A percentile compares a stretch with the other conserved stretches of the same genome.
Conservation (phyloP, 1,139 yeast species). For the Meyerozyma guilliermondii region DNA sequence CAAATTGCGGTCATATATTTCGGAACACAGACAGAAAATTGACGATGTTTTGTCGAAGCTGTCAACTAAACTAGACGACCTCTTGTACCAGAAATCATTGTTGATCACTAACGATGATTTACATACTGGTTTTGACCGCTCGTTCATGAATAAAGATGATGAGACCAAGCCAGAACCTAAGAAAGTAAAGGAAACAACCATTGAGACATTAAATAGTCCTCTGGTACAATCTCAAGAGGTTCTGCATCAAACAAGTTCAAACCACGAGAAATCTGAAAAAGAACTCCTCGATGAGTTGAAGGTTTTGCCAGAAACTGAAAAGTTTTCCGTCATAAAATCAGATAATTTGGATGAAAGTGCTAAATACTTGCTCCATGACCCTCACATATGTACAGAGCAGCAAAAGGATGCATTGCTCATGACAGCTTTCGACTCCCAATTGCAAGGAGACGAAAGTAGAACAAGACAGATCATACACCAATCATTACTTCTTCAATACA, state of each 20-base stretch:
- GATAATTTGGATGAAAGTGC: slow-evolving; percentile 47
- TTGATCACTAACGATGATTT: slow-evolving; percentile 89
- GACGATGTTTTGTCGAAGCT: slow-evolving; percentile 59
- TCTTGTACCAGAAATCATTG: slow-evolving; percentile 64
- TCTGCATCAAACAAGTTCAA: not conserved
- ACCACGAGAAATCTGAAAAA: slow-evolving; percentile 13
- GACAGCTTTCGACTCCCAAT: slow-evolving; percentile 85
- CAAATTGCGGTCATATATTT: slow-evolving; percentile 37
- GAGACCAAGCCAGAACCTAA: slow-evolving; percentile 10
- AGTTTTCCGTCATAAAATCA: slow-evolving; percentile 55
- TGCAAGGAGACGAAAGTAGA: slow-evolving; percentile 48
- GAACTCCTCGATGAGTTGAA: slow-evolving; percentile 31
- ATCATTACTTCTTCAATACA: slow-evolving; percentile 74
- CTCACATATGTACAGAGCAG: slow-evolving; percentile 67
- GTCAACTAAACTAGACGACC: slow-evolving; percentile 54
- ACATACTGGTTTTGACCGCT: slow-evolving; percentile 89
- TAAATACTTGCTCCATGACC: slow-evolving; percentile 51
- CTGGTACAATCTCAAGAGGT: not conserved
- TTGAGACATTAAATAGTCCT: slow-evolving; percentile 27
- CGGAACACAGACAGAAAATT: slow-evolving; percentile 65
- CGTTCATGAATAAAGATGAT: slow-evolving; percentile 63
- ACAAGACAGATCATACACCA: slow-evolving; percentile 71
- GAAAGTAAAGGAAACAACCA: slow-evolving; percentile 15
- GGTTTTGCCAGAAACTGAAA: slow-evolving; percentile 53
- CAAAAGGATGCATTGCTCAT: slow-evolving; percentile 91